Base-by-base conservation (phyloP, 148 eudicot genomes). In the Rheum nobile region DNA sequence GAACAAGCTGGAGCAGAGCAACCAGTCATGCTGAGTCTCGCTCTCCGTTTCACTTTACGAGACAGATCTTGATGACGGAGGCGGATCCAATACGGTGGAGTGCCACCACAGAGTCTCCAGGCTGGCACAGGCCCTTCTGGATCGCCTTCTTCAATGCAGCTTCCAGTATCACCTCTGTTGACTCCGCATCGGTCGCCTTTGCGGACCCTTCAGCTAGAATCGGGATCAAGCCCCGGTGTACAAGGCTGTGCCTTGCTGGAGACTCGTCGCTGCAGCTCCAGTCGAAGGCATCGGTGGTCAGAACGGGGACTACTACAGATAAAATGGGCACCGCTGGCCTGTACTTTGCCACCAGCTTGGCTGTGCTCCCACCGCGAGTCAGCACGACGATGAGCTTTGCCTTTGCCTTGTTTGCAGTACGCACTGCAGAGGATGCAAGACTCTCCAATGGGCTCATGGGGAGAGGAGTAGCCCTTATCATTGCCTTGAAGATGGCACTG, bases 401-500 rank as follows among this genome's bases (percentile, higher is more conserved):
- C 74, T 77, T 74, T 31, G 92, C 97, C 78, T 89, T 91, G 78
- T 91, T 91, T 22, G 97, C 97, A 0, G 97, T 86, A n/a, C 94
- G 84, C 1, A 91, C 97, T 28, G 97, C 97, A 2, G 97, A 89
- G 42, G 97, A 91, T 22, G 94, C 97, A 70, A 91, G 88, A 73
- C 89, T 85, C 89, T 91, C 97, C 43, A 91, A 75, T 3, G 96
- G 96, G 80, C 96, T 91, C 96, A 91, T 91, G 6, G 96, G 96
- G 37, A 91, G 80, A 42, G 96, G 96, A 71, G 96, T 84, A 1
- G 85, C 84, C 79, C 79, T 84, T 32, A 88, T 88, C 92, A 83
- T 88, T 84, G 86, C 92, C 54, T 88, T 88, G 48, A 86, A 88
- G 68, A 88, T 86, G 41, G 84, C 85, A 24, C 79, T 84, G 39